Evolutionary conservation across 306 rosid species (phyloP).

Genomic region (Ormosia emarginata): DNA sequence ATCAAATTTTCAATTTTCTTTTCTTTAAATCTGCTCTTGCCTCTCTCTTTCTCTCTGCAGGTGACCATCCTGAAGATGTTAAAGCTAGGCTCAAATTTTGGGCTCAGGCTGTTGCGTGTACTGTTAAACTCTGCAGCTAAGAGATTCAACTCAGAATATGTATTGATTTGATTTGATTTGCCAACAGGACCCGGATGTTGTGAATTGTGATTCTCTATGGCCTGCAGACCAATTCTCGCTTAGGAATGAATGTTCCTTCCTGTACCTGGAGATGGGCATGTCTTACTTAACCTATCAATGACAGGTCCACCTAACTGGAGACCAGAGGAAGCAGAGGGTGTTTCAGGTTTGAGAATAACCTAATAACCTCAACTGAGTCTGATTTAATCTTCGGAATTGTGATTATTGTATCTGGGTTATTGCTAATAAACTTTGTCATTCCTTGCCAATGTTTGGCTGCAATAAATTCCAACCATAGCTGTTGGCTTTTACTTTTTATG

Average conservation of each 20-base stretch:
- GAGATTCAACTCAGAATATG: not conserved
- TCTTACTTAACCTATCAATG: constrained; percentile 20
- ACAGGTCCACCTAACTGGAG: constrained; percentile 5
- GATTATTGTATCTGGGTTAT: constrained; percentile 28
- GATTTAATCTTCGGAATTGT: constrained; percentile 21
- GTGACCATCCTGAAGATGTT: constrained; percentile 91
- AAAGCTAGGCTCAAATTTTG: constrained; percentile 89
- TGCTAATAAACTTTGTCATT: constrained; percentile 11
- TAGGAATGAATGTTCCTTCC: constrained; percentile 16
- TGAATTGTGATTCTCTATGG: not conserved
- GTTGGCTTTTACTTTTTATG: constrained; percentile 45
- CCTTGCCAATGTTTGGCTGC: constrained; percentile 11
- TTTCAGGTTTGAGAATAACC: constrained; percentile 53
- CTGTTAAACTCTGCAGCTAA: constrained; percentile 73
- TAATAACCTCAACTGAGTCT: constrained; percentile 17
- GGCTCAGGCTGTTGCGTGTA: constrained; percentile 95
- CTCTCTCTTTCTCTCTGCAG: constrained; percentile 11
- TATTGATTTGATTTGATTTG: not conserved
- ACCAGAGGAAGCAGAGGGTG: constrained; percentile 25
- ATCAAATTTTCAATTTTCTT: not conserved
- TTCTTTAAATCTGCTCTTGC: too few species aligned
- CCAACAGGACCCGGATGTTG: not conserved
- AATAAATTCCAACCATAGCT: constrained; percentile 35
- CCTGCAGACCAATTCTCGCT: not conserved
- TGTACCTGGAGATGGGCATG: constrained; percentile 25